A percentile compares a stretch with the other conserved stretches of the same genome.
Evolutionary conservation across 306 rosid species (phyloP).

Genomic region (Fagus sylvatica): DNA sequence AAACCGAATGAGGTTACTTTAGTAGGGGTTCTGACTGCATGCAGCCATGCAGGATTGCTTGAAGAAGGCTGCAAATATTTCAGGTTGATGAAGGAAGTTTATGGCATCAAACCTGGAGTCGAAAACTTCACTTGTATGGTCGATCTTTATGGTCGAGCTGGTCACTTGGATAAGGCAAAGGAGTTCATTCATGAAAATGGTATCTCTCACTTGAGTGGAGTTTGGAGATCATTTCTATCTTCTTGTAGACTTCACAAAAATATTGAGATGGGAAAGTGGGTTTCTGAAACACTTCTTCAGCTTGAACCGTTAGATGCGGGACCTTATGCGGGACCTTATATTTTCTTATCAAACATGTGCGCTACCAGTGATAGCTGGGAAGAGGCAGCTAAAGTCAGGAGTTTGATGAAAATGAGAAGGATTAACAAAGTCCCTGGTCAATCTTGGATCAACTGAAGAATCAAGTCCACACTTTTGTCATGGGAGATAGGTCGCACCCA

Average conservation of each 20-base stretch:
- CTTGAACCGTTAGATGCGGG: constrained; percentile 69
- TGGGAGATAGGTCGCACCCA: constrained; percentile 64
- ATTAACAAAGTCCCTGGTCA: constrained; percentile 74
- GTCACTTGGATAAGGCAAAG: constrained; percentile 58
- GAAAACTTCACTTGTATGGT: constrained; percentile 87
- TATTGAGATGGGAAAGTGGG: constrained; percentile 72
- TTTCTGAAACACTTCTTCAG: constrained; percentile 53
- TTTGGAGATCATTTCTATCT: constrained; percentile 75
- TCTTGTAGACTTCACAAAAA: constrained; percentile 72
- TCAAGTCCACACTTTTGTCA: constrained; percentile 59
- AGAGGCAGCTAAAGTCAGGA: constrained; percentile 68
- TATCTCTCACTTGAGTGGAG: constrained; percentile 60
- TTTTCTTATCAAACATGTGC: constrained; percentile 69
- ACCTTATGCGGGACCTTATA: constrained; percentile 64
- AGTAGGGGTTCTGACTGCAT: constrained; percentile 75
- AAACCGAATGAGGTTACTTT: constrained; percentile 80
- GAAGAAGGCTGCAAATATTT: constrained; percentile 71
- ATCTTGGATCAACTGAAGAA: constrained; percentile 80
- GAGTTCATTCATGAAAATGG: constrained; percentile 55
- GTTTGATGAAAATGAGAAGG: constrained; percentile 68
- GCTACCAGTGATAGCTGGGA: constrained; percentile 62
- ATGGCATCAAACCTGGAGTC: constrained; percentile 55
- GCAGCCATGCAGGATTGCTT: constrained; percentile 79
- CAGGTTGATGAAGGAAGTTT: constrained; percentile 71
- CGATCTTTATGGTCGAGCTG: constrained; percentile 91